phyloP scores from a whole-genome alignment of 306 rosid genomes.

The Clitoria ternatea region DNA sequence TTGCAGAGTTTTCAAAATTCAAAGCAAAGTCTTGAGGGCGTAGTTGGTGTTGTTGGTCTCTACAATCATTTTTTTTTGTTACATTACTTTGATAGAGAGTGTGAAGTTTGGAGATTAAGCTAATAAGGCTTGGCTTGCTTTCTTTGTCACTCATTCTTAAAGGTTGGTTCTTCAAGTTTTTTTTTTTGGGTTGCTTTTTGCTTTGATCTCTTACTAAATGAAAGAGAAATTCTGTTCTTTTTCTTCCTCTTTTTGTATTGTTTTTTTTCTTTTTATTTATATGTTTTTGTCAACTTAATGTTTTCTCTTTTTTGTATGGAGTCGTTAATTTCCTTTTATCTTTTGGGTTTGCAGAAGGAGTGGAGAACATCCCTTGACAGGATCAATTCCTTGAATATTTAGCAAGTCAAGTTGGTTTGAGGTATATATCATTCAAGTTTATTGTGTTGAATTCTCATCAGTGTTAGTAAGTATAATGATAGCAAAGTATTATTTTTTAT shows the following conservation, averaged over 20 bases:
- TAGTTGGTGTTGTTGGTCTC: slow-evolving; percentile 28
- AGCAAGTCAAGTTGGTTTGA: slow-evolving; percentile 37
- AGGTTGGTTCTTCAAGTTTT: slow-evolving; percentile 58
- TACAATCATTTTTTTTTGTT: slow-evolving; percentile 18
- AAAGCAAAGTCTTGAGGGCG: slow-evolving; percentile 28
- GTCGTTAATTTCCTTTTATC: not conserved
- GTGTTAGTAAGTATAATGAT: not conserved
- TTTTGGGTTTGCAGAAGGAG: slow-evolving; percentile 19
- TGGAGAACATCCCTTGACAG: slow-evolving; percentile 19
- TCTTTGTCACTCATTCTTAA: slow-evolving; percentile 53
- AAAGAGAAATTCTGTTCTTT: slow-evolving; percentile 6
- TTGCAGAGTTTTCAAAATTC: slow-evolving; percentile 1
- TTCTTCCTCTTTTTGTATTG: not conserved
- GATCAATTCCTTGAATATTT: slow-evolving; percentile 27
- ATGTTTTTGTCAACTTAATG: not conserved
- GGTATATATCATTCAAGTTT: slow-evolving; percentile 34
- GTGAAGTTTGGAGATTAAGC: slow-evolving; percentile 57
- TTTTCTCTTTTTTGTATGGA: not conserved
- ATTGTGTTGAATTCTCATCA: slow-evolving; percentile 24
- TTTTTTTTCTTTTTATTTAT: not conserved
- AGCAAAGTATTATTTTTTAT: no score
- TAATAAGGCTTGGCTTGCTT: slow-evolving; percentile 34
- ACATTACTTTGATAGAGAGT: slow-evolving; percentile 10
- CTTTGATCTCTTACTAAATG: slow-evolving; percentile 37
- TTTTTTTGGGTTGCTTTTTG: slow-evolving; percentile 23